Conservation (phyloP, 768 basidiomycete genomes). For the Guyanaporus albipodus region DNA sequence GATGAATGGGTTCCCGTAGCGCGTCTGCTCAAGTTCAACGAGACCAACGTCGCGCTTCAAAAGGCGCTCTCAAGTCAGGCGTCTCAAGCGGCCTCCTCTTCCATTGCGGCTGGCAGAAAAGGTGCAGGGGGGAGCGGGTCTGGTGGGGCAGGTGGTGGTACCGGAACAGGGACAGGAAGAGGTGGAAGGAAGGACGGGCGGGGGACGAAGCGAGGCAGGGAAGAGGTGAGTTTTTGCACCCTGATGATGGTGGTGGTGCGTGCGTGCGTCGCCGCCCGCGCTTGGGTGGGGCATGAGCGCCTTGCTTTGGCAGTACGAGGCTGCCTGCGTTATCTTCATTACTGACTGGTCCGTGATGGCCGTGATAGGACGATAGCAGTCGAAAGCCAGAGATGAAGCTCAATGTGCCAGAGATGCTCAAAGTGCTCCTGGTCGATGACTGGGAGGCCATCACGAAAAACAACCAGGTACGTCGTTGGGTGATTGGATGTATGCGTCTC, state of each 20-base stretch:
- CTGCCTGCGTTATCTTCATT: neutral
- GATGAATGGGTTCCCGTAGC: constrained; percentile 69
- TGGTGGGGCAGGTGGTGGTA: constrained; percentile 27
- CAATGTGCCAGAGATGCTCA: constrained; percentile 84
- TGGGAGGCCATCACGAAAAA: constrained; percentile 98
- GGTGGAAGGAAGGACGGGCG: constrained; percentile 55
- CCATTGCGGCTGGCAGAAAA: constrained; percentile 29
- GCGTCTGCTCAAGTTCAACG: constrained; percentile 82
- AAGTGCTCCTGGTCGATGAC: constrained; percentile 88
- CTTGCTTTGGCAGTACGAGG: neutral
- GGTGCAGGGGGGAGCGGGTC: constrained; percentile 20
- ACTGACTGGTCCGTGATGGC: neutral
- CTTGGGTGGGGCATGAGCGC: neutral
- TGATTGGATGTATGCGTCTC: neutral
- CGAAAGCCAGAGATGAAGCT: constrained; percentile 89
- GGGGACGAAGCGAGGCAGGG: constrained; percentile 68
- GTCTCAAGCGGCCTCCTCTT: constrained; percentile 39
- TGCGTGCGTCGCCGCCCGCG: too few relatives aligned
- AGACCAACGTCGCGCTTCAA: constrained; percentile 74
- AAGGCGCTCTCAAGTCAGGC: constrained; percentile 54
- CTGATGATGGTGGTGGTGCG: too few relatives aligned
- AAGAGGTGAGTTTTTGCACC: constrained; percentile 51
- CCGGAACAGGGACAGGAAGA: constrained; percentile 26
- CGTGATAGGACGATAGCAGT: constrained; percentile 64
- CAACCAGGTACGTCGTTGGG: constrained; percentile 56